Evolutionary conservation across 169 alveolate genomes (phyloP), one percentile per base, ranked within the genome.

Genomic region (Cryptosporidium meleagridis): DNA sequence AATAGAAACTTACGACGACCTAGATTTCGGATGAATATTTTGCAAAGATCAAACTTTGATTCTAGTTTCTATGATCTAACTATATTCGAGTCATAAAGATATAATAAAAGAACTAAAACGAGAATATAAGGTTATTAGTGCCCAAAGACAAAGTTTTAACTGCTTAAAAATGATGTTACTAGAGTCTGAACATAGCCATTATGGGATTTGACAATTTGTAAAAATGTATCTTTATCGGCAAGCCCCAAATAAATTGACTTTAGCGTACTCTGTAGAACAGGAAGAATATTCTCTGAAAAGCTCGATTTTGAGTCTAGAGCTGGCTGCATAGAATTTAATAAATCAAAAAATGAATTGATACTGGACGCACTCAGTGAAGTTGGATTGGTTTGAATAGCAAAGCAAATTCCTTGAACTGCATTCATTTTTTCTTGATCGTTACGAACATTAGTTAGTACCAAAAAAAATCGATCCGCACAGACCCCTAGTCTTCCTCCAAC

Each of bases 351-450:
- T 1, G 52, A 45, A 18, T 31, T 31, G 18, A 80, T n/a, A 23
- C 55, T 62, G 1, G 73, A 31, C 10, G 18, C 69, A 44, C 39
- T 53, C 12, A 80, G 48, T 21, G 51, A 45, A 29, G 80, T 26
- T 14, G 75, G 89, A 8, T 80, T 80, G 7, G 59, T 23, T 41
- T 61, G 61, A 26, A 61, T 80, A 31, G 75, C 62, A 53, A 72
- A 33, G 23, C 59, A 59, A 52, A 75, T 75, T 62, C 94, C 94
- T 4, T 75, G 91, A 44, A 92, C 84, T 21, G 93, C 93, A 29
- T 53, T 84, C 29, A 87, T 84, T 70, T 92, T 92, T 44, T 92
- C 94, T 23, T 31, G 65, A 69, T 92, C 94, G 69, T 87, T 87
- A 48, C 91, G 65, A 31, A 75, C 87, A 68, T 45, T 70, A 31